Base-by-base conservation (phyloP, 192 early-diverging fungal genomes). In the Coemansia umbellata region DNA sequence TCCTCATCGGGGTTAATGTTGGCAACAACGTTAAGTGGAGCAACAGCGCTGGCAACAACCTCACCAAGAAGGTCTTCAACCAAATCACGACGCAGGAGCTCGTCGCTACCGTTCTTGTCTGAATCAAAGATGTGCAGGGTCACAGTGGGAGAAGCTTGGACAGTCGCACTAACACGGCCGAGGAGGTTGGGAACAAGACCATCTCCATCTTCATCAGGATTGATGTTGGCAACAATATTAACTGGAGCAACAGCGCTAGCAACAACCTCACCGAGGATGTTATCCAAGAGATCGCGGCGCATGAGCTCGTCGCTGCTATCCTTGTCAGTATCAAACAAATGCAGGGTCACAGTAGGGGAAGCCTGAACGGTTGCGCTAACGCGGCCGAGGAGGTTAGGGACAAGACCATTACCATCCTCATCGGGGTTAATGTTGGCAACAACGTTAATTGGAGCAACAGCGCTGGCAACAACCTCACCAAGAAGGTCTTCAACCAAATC, bases 1-100 rank as follows among this genome's bases (percentile, higher is more conserved):
- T 69, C 49, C 44, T 69, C 66, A 17, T 69, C 59, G 4, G 58
- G 59, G 43, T 69, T 57, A 39, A 62, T 62, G 53, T 61, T 62
- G 44, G 59, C 60, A 24, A 53, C 53, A 27, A 67, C 49, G 50
- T 58, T 66, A 5, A 66, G 1, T 15, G 63, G 63, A 2, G 63
- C 63, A 19, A 58, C 55, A 0, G 24, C 63, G 23, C 55, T 66
- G 32, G 55, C 55, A 18, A 58, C 18, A 23, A 66, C 50, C 27
- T 59, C 64, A 15, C 64, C 64, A 13, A 67, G 41, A 7, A 66
- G 56, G 17, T 53, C 41, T 8, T 62, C 55, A 22, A 70, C 22
- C 3, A 70, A 22, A 24, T 63, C 55, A 15, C 67, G 67, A 5
- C 45, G 47, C 36, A 55, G 23, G 18, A 63, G 33, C 19, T 43